Percentiles rank a stretch among this genome's conserved stretches.
Conservation (phyloP, 164 flowering plant species). For the Magnolia kwangsiensis region DNA sequence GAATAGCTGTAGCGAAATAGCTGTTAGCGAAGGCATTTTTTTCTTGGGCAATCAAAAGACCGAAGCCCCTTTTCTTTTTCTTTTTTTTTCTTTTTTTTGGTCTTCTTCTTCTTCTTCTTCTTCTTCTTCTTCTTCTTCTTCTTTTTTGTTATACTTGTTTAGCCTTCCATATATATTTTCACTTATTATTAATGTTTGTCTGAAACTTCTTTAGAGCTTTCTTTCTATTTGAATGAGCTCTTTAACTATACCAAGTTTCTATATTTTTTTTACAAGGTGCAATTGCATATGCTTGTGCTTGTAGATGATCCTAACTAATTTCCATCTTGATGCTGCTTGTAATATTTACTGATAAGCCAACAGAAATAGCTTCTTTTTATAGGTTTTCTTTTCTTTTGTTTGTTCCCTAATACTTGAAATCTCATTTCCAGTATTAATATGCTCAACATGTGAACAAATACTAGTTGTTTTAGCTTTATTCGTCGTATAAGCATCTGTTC, state of each 20-base stretch:
- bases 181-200: not conserved
- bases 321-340: not conserved
- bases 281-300: not conserved
- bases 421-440: not conserved
- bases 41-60: not conserved
- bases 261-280: not conserved
- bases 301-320: not conserved
- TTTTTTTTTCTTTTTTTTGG: not conserved
- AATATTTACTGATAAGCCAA: not conserved
- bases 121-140: not conserved
- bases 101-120: too few species aligned
- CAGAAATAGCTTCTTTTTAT: not conserved
- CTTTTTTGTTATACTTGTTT: not conserved
- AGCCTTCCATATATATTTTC: not conserved
- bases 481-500: not conserved
- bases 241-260: not conserved
- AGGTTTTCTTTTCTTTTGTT: not conserved
- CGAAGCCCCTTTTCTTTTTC: not conserved
- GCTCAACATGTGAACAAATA: not conserved
- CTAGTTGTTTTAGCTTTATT: not conserved
- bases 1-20: too few species aligned
- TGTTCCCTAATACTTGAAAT: not conserved
- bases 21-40: not conserved
- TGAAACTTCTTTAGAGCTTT: not conserved
- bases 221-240: not conserved